Conservation (phyloP, 164 flowering plant species). For the grape (Vitis vinifera) region DNA sequence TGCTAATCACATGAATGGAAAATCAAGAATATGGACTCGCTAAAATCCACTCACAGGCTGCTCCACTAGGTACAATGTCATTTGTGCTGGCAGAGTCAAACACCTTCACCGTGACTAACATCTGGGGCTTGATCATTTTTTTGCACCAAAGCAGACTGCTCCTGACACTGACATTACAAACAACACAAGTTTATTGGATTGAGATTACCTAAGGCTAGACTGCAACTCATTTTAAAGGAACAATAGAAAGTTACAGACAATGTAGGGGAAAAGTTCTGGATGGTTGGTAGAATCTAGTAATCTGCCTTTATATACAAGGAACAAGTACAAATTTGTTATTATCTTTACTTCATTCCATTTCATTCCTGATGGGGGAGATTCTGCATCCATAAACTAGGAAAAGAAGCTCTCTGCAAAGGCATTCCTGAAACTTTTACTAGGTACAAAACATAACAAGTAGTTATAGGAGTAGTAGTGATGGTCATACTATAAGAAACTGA, state of each 20-base stretch:
- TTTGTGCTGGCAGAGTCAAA: slow-evolving; percentile 7
- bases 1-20: too few species aligned
- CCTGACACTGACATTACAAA: slow-evolving; percentile 16
- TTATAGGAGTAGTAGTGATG: too few species aligned
- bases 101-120: slow-evolving; percentile 9
- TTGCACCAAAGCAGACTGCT: slow-evolving; percentile 13
- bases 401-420: too few species aligned
- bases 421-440: too few species aligned
- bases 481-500: too few species aligned
- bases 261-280: not conserved
- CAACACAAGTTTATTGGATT: not conserved
- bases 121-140: slow-evolving; percentile 13
- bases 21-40: too few species aligned
- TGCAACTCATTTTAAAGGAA: not conserved
- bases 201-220: not conserved
- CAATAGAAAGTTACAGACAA: not conserved
- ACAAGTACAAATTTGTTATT: not conserved
- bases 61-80: slow-evolving; percentile 13
- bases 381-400: too few species aligned
- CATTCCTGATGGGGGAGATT: too few species aligned
- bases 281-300: not conserved
- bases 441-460: too few species aligned
- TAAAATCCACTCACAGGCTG: slow-evolving; percentile 7
- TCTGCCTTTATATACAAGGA: not conserved
- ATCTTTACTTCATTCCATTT: too few species aligned